Evolutionary conservation across 257 asterid species (phyloP).

Genomic region (Solanum rostratum): DNA sequence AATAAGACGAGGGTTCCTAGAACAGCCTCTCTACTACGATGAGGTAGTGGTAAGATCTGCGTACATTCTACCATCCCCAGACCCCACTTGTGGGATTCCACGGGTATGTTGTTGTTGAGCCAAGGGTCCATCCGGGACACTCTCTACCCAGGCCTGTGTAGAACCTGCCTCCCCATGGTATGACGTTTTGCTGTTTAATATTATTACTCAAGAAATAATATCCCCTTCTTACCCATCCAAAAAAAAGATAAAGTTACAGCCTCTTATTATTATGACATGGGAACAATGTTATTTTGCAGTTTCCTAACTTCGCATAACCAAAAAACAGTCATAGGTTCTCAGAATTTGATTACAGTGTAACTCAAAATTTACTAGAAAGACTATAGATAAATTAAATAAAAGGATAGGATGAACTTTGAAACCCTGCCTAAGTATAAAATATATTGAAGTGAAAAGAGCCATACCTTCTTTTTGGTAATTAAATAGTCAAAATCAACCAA

Average conservation of each 20-base stretch:
- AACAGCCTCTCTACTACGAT: no score
- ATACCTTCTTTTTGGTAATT: slow-evolving; percentile 89
- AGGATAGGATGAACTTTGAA: not conserved
- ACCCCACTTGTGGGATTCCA: no score
- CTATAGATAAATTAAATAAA: not conserved
- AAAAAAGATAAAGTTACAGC: not conserved
- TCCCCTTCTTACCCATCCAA: not conserved
- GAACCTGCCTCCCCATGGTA: not conserved
- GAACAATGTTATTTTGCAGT: not conserved
- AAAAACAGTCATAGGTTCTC: not conserved
- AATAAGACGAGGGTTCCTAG: no score
- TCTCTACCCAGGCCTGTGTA: not conserved
- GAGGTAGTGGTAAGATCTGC: no score
- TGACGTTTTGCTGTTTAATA: not conserved
- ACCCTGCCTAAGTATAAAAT: not conserved
- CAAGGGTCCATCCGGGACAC: not conserved
- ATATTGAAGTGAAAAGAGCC: not conserved
- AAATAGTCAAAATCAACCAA: slow-evolving; percentile 76
- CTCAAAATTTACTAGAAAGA: not conserved
- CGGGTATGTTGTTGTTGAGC: no score
- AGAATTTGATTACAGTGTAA: not conserved
- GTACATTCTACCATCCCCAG: no score
- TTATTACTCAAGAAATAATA: not conserved
- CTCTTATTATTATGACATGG: not conserved
- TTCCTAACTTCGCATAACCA: not conserved